Evolutionary conservation across 2,329 filamentous ascomycete species (phyloP), one percentile per base, ranked within the genome.

Genomic region (Saccharata proteae): DNA sequence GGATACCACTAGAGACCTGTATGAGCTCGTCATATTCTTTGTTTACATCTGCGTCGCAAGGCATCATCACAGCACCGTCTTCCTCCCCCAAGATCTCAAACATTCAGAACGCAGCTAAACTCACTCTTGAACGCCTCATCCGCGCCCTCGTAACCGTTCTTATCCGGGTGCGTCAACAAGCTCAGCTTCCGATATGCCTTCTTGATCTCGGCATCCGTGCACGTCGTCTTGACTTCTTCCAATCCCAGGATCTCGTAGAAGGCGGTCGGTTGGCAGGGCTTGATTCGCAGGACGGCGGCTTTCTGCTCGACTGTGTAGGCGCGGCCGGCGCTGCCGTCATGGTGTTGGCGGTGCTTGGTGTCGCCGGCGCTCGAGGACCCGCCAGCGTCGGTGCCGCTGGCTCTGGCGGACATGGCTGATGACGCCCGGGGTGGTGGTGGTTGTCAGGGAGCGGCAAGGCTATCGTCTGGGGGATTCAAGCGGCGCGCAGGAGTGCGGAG

Each of bases 131-230:
- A 98, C 18, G 90, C 90, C 63, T 98, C 90, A 54, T 94, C 90
- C 34, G 90, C 88, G 38, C 92, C 76, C 21, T 88, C 78, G 55
- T 94, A 86, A 30, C 86, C 86, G 67, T 98, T 98, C 67, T 98
- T 98, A 66, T 98, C 90, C 40, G 90, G 90, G 65, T 98, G 90
- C 37, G 90, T 98, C 50, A 96, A 68, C 48, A 98, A 64, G 52
- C 81, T 90, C 54, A 92, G 70, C 62, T 93, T 96, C 50, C 88
- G 74, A 61, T 98, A 98, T 5, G 90, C 88, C 65, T 96, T 96
- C 59, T 96, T 98, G 53, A 98, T 85, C 49, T 96, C 88, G 39
- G 67, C 58, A 45, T 96, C 88, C 29, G 74, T 74, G 47, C 73
- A 78, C 13, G 75, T 71, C 35, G 67, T 61, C 45, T 69, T 69